phyloP scores from a whole-genome alignment of 163 green algal genomes.

The Chlamydomonas reinhardtii region DNA sequence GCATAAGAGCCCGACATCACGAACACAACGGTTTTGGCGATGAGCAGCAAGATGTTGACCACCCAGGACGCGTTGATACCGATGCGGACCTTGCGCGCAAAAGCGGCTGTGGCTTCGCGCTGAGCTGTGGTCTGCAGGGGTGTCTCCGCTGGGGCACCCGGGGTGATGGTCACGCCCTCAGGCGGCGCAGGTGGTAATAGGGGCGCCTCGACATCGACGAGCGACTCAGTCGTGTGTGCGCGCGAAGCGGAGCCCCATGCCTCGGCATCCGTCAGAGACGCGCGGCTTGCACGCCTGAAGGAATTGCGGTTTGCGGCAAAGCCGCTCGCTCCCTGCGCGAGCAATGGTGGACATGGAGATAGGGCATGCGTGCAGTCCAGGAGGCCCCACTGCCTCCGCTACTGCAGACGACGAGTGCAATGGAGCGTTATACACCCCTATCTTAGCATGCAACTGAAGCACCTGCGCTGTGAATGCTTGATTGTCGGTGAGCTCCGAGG shows the following conservation, averaged over 20 bases:
- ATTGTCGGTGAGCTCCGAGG: background rate
- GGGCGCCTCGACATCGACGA: background rate
- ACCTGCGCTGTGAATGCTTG: background rate
- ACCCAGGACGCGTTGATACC: background rate
- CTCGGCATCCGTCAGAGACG: no score
- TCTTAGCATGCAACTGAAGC: background rate
- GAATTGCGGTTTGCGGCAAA: no score
- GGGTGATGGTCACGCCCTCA: background rate
- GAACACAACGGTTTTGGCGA: background rate
- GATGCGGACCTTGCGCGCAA: background rate
- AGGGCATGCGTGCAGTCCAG: no score
- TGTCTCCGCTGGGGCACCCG: background rate
- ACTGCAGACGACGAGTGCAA: no score
- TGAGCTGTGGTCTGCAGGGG: background rate
- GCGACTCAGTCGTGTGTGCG: no score
- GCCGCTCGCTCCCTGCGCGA: no score
- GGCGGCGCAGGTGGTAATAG: no score
- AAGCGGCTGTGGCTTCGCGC: background rate
- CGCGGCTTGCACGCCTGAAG: no score
- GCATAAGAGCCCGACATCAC: background rate
- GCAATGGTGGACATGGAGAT: no score
- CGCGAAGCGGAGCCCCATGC: no score
- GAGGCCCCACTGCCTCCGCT: no score
- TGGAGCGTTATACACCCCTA: background rate
- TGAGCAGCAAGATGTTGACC: conserved; percentile 2